Base-by-base conservation (phyloP, 2,329 filamentous ascomycete genomes). In the Xylariaceae sp. region DNA sequence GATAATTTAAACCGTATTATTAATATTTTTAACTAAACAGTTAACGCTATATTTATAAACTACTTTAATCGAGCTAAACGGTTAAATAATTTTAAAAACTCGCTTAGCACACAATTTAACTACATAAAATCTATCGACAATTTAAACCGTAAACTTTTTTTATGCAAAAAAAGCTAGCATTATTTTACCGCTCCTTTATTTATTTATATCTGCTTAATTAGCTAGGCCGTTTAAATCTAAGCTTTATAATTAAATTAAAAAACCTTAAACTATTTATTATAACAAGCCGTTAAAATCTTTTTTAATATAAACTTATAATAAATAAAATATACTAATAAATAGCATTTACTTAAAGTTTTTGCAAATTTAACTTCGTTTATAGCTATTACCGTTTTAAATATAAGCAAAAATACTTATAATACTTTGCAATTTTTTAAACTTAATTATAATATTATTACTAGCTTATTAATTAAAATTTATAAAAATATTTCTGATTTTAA, bases 361-460 rank as follows among this genome's bases (percentile, higher is more conserved):
- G 37, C 32, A 9, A 57, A 56, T n/a, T 21, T 62, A 4, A 56
- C 62, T 40, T 55, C 46, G 7, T 2, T 44, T 3, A 55, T 54
- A 1, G 54, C 59, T 4, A 41, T 51, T 11, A 26, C 33, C 4
- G 24, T 50, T 33, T 29, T 64, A 5, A 40, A 62, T 16, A 41
- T 47, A 5, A 47, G 46, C n/a, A 35, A 33, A 15, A 8, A 8
- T 6, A 6, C 52, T 6, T 43, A 46, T 39, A 13, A 53, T 18
- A 59, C 61, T 6, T 5, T 64, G 9, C 15, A 30, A 13, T 29
- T 56, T 8, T 37, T 63, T 13, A 60, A 64, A 20, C 43, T 57
- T n/a, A 59, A 57, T 8, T 54, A 59, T 3, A 46, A 55, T 10
- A 33, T 64, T 13, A 61, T 64, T 20, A 36, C 53, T n/a, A 37